Conservation (phyloP, 2,329 filamentous ascomycete genomes). For the Chaetomium olivaceum region DNA sequence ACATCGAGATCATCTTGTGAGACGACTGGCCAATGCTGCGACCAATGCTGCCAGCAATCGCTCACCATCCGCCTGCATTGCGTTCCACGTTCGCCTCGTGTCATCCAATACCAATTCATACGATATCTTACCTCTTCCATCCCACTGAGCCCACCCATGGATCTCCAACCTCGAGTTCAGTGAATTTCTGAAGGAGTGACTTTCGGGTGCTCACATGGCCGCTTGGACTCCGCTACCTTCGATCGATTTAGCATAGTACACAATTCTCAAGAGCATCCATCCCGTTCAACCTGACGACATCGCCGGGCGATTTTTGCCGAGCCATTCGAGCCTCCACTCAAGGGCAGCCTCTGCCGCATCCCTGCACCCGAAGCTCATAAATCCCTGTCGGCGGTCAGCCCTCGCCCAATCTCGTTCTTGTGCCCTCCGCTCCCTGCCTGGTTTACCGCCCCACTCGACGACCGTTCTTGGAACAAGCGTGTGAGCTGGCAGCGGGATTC, state of each 20-base stretch:
- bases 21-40: constrained; percentile 11
- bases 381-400: constrained; percentile 32
- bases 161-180: neutral
- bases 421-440: constrained; percentile 28
- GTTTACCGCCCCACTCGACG: constrained; percentile 27
- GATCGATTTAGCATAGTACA: too few relatives aligned
- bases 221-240: neutral
- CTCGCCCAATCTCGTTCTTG: constrained; percentile 30
- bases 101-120: constrained; percentile 1
- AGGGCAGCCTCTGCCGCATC: constrained; percentile 23
- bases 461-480: constrained; percentile 33
- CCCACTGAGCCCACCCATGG: neutral
- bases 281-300: constrained; percentile 32
- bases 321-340: constrained; percentile 21
- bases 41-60: constrained; percentile 2
- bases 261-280: constrained; percentile 4
- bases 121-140: neutral
- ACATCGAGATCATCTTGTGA: constrained; percentile 3
- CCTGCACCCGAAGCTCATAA: constrained; percentile 23
- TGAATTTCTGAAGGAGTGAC: neutral
- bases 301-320: constrained; percentile 20
- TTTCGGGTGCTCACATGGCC: neutral
- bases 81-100: constrained; percentile 9
- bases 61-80: neutral
- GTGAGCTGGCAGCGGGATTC: constrained; percentile 33